These are phyloP conservation scores for Niebla homalea DNA, from an alignment of 495 filamentous ascomycete genomes.

Conservation along the genomic window DNA sequence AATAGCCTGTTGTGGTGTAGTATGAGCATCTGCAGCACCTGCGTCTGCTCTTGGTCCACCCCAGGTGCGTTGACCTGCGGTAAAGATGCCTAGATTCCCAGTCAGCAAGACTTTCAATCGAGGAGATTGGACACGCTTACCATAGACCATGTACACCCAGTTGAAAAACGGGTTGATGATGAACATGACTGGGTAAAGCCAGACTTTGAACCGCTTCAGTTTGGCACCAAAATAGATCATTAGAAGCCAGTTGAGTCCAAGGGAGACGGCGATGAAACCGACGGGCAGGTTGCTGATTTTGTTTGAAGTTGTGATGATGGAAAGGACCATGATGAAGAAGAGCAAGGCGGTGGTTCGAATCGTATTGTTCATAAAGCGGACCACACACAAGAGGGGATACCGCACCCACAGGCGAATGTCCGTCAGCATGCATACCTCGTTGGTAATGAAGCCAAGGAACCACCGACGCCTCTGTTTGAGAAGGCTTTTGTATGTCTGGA, in stretches of 20 bases:
- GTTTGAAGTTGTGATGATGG: slow-evolving; percentile 73
- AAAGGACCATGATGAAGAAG: slow-evolving; percentile 90
- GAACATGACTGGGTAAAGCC: slow-evolving; percentile 95
- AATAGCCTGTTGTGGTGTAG: slow-evolving; percentile 71
- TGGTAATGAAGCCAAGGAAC: slow-evolving; percentile 97
- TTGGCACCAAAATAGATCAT: slow-evolving; percentile 93
- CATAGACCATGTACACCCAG: slow-evolving; percentile 92
- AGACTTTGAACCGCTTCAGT: slow-evolving; percentile 79
- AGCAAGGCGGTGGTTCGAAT: slow-evolving; percentile 90
- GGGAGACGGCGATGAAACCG: slow-evolving; percentile 89
- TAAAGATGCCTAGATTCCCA: slow-evolving; percentile 45
- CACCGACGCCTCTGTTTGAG: slow-evolving; percentile 92
- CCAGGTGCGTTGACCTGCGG: slow-evolving; percentile 91
- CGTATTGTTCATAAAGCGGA: slow-evolving; percentile 92
- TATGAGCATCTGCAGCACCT: slow-evolving; percentile 63
- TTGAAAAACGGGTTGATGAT: slow-evolving; percentile 94
- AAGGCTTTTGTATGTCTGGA: slow-evolving; percentile 73
- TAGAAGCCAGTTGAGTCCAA: slow-evolving; percentile 86
- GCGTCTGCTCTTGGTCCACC: slow-evolving; percentile 91
- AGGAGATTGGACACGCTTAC: no score
- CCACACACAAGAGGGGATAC: slow-evolving; percentile 77
- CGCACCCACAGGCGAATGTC: slow-evolving; percentile 82
- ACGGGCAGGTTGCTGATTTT: slow-evolving; percentile 67
- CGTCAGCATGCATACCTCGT: slow-evolving; percentile 97
- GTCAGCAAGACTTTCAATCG: no score